Base-by-base conservation (phyloP, 1,139 yeast genomes). In the Yamadazyma triangularis region DNA sequence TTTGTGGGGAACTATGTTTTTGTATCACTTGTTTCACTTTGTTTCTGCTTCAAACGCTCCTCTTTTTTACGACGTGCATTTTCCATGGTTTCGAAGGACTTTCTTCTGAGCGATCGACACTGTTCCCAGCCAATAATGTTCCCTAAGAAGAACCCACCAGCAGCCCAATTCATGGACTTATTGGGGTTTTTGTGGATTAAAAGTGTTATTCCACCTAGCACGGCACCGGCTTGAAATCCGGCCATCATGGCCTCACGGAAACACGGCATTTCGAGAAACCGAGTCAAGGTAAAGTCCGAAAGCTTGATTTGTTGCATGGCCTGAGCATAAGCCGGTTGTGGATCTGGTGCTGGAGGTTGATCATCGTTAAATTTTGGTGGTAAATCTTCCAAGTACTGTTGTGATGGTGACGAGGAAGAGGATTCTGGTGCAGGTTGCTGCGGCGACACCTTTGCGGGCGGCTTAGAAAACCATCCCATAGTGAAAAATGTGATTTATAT, bases 61-160 rank as follows among this genome's bases (percentile, higher is more conserved):
- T 61, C 66, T 40, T 73, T 74, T 2, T 54, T 61, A 36, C 70
- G 70, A 41, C 73, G 72, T 0, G 91, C 91, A 46, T 68, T 53
- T 40, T 74, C 77, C 41, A 84, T 77, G 40, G 79, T 76, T 40
- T 70, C 70, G 47, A 74, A 66, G 27, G 81, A 77, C 44, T 73
- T 70, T 47, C 82, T 67, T 51, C 95, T 65, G 33, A 77, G 70
- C 30, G 78, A 71, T 37, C 95, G 68, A 53, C 97, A 89, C 56
- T 86, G 95, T 54, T 89, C 96, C 95, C 96, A 89, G 1, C 95
- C 86, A 23, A 85, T 79, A 1, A 84, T 69, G 31, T 86, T 79
- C 1, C 96, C 96, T 23, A 87, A 55, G 39, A 85, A 59, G 42
- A 88, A 76, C 4, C 94, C 95, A 27, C 86, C 84, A 30, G 85